phyloP scores from a whole-genome alignment of 257 asterid species.

The Buddleja alternifolia region DNA sequence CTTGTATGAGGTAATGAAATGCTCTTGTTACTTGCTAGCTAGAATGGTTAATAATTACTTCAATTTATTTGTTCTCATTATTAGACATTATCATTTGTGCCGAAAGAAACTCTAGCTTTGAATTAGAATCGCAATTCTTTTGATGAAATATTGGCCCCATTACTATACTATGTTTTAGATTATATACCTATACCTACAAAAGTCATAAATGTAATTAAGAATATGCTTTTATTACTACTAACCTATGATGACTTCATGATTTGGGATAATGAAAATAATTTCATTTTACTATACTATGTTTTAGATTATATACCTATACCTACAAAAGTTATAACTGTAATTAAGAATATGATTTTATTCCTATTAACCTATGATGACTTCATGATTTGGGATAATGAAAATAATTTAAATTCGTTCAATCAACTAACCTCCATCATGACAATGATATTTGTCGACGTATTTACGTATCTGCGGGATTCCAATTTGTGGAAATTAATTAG shows the following conservation, averaged over 20 bases:
- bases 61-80: no score
- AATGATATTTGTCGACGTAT: no score
- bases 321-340: background rate
- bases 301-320: conserved; percentile 23
- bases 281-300: background rate
- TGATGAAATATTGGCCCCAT: no score
- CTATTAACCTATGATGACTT: background rate
- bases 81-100: no score
- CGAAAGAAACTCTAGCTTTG: no score
- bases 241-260: background rate
- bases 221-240: background rate
- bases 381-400: background rate
- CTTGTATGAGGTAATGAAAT: background rate
- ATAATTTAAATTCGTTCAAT: no score
- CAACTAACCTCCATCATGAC: no score
- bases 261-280: background rate
- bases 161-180: conserved; percentile 12
- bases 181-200: conserved; percentile 4
- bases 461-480: no score
- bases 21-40: background rate
- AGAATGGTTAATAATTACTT: background rate
- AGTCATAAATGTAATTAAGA: conserved; percentile 2
- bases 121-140: no score
- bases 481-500: no score
- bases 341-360: background rate